These are phyloP conservation scores for Cryptococcus jaspeensis DNA, from an alignment of 1,284 basidiomycete species.

Conservation along the genomic window DNA sequence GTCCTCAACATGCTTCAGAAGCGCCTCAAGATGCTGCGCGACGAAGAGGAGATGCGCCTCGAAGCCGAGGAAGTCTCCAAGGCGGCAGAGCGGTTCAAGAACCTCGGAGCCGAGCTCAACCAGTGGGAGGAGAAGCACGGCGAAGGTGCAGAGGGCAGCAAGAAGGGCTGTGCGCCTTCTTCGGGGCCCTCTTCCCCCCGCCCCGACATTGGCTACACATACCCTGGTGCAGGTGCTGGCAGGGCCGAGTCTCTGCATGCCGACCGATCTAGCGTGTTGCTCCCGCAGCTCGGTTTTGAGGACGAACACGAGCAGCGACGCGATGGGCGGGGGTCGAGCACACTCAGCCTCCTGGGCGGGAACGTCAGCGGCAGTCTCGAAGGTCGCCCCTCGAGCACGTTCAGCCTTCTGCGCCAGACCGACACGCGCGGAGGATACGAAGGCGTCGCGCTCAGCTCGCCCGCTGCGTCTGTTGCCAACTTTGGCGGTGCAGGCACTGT, in stretches of 20 bases:
- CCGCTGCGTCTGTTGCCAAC: slow-evolving; percentile 1
- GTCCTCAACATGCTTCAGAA: slow-evolving; percentile 74
- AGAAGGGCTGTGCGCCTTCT: neutral
- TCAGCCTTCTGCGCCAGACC: slow-evolving; percentile 16
- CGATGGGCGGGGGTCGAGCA: slow-evolving; percentile 14
- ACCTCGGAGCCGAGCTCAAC: slow-evolving; percentile 67
- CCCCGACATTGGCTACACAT: slow-evolving; percentile 1
- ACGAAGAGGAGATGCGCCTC: slow-evolving; percentile 68
- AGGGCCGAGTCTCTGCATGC: slow-evolving; percentile 1
- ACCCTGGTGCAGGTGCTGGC: neutral
- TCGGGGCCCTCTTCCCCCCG: slow-evolving; percentile 4
- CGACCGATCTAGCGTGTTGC: slow-evolving; percentile 8
- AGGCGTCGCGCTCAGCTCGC: slow-evolving; percentile 13
- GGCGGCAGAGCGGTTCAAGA: slow-evolving; percentile 69
- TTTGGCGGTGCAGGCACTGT: neutral
- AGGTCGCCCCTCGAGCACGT: slow-evolving; percentile 16
- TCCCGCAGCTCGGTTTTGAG: slow-evolving; percentile 28
- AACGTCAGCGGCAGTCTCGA: neutral
- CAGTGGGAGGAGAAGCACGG: slow-evolving; percentile 87
- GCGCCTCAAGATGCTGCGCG: slow-evolving; percentile 70
- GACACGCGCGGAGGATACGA: slow-evolving; percentile 15
- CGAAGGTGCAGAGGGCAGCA: neutral
- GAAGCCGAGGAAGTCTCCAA: slow-evolving; percentile 73
- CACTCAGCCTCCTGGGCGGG: slow-evolving; percentile 10
- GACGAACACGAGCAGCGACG: slow-evolving; percentile 7